Evolutionary conservation across 2,329 filamentous ascomycete genomes (phyloP).

Genomic region (Aspergillus neotritici): DNA sequence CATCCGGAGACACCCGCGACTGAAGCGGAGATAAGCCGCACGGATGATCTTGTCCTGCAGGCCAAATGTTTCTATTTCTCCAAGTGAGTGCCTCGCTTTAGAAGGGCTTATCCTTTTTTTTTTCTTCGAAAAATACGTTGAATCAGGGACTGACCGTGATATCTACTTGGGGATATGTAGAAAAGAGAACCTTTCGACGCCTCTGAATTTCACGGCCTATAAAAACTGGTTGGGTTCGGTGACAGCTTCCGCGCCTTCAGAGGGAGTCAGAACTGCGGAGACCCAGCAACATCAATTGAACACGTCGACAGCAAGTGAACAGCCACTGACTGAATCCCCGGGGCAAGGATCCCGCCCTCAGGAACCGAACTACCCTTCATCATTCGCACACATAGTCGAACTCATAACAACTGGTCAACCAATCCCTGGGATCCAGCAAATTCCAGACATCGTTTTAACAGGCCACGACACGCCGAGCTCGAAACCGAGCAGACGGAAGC

Average conservation of each 20-base stretch:
- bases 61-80: conserved; percentile 47
- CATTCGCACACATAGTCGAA: conserved; percentile 79
- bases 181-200: conserved; percentile 31
- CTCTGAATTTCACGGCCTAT: conserved; percentile 63
- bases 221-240: conserved; percentile 53
- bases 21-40: conserved; percentile 33
- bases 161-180: conserved; percentile 16
- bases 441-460: conserved; percentile 71
- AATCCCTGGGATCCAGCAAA: conserved; percentile 80
- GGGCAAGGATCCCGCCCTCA: conserved; percentile 32
- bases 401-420: conserved; percentile 76
- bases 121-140: background rate
- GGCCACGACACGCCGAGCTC: conserved; percentile 58
- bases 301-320: conserved; percentile 4
- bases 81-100: conserved; percentile 27
- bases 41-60: conserved; percentile 40
- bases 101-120: background rate
- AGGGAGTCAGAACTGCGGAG: conserved; percentile 4
- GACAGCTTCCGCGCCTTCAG: conserved; percentile 6
- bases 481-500: conserved; percentile 57
- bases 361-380: conserved; percentile 67
- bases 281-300: conserved; percentile 5
- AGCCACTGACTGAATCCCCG: conserved; percentile 5
- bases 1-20: conserved; percentile 36
- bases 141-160: background rate